Evolutionary conservation across 305 asterid genomes (phyloP).

Genomic region (Solanum hybrid): DNA sequence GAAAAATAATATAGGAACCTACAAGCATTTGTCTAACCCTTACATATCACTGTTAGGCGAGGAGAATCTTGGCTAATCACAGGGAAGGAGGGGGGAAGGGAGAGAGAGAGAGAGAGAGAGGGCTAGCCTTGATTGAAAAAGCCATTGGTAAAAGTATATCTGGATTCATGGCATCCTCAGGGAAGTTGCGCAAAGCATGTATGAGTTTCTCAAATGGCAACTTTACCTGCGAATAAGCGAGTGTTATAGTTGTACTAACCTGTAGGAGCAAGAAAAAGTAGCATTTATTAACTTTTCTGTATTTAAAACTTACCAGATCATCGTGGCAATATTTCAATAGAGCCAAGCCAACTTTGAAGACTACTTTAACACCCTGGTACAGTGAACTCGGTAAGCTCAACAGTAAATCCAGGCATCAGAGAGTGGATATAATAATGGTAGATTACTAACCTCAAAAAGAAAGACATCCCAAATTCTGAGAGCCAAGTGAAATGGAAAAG

Average conservation of each 20-base stretch:
- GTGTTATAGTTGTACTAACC: neutral
- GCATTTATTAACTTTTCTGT: slow-evolving; percentile 8
- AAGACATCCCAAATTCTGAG: slow-evolving; percentile 98
- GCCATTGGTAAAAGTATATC: slow-evolving; percentile 83
- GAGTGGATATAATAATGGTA: neutral
- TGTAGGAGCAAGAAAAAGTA: neutral
- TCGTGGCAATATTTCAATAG: slow-evolving; percentile 85
- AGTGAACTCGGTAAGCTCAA: slow-evolving; percentile 7
- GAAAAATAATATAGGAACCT: neutral
- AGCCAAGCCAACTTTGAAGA: slow-evolving; percentile 89
- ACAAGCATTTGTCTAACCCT: neutral
- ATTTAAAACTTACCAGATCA: slow-evolving; percentile 53
- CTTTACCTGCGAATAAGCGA: slow-evolving; percentile 43
- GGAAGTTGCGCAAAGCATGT: slow-evolving; percentile 82
- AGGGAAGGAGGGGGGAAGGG: neutral
- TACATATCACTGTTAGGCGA: neutral
- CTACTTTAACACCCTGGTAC: slow-evolving; percentile 74
- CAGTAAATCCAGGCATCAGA: slow-evolving; percentile 2
- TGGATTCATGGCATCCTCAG: slow-evolving; percentile 93
- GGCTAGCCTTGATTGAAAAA: slow-evolving; percentile 61
- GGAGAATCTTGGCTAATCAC: neutral
- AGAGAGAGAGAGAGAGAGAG: neutral
- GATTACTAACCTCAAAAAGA: slow-evolving; percentile 70
- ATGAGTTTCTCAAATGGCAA: slow-evolving; percentile 89
- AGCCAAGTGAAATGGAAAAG: slow-evolving; percentile 94